Conservation (phyloP, 805 yeast species). For the Hanseniaspora opuntiae region DNA sequence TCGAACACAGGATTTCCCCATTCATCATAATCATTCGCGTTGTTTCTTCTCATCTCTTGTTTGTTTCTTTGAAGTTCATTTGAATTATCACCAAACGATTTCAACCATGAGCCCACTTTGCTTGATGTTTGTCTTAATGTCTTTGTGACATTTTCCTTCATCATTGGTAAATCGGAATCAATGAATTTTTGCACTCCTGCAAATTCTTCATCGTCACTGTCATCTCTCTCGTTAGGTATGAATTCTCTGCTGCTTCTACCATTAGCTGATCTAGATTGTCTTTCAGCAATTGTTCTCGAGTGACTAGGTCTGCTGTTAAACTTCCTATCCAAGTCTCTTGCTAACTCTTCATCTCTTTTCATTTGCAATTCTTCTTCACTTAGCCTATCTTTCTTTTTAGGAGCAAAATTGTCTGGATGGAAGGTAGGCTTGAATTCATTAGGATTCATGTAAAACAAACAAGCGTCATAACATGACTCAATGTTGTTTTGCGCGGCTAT, state of each 20-base stretch:
- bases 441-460: slow-evolving; percentile 69
- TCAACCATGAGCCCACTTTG: slow-evolving; percentile 67
- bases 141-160: slow-evolving; percentile 53
- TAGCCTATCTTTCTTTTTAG: neutral
- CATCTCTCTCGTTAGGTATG: slow-evolving; percentile 16
- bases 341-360: slow-evolving; percentile 67
- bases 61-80: slow-evolving; percentile 16
- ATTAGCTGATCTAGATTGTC: slow-evolving; percentile 9
- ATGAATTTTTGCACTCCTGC: slow-evolving; percentile 46
- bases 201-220: slow-evolving; percentile 23
- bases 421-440: slow-evolving; percentile 12
- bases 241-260: slow-evolving; percentile 22
- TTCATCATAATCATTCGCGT: slow-evolving; percentile 4
- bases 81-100: slow-evolving; percentile 32
- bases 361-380: slow-evolving; percentile 30
- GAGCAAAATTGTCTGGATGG: slow-evolving; percentile 19
- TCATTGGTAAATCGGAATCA: slow-evolving; percentile 41
- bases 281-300: slow-evolving; percentile 10
- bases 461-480: slow-evolving; percentile 81
- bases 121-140: slow-evolving; percentile 71
- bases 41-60: neutral
- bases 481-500: slow-evolving; percentile 73
- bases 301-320: slow-evolving; percentile 26
- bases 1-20: slow-evolving; percentile 10
- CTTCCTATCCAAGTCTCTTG: slow-evolving; percentile 63